These are phyloP conservation scores for Hibiscus tridactylites DNA, from an alignment of 345 rosid genomes.

Conservation along the genomic window DNA sequence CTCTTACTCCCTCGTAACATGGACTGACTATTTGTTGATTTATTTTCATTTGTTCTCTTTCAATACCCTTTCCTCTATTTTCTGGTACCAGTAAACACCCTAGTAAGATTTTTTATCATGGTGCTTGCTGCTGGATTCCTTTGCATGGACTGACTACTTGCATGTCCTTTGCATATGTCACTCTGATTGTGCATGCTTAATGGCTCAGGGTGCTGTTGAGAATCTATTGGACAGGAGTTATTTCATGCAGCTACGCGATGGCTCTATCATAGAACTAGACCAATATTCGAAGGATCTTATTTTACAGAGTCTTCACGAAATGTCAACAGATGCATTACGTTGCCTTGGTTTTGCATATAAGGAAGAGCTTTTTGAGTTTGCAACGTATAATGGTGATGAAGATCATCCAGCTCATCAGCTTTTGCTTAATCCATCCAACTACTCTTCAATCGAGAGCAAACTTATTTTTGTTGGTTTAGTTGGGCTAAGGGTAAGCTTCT, in stretches of 20 bases:
- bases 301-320: constrained; percentile 50
- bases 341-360: constrained; percentile 84
- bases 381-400: constrained; percentile 73
- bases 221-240: constrained; percentile 85
- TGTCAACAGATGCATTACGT: constrained; percentile 75
- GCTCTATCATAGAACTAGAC: constrained; percentile 58
- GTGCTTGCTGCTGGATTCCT: background rate
- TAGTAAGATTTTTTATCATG: background rate
- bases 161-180: background rate
- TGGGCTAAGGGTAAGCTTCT: constrained; percentile 69
- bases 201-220: constrained; percentile 91
- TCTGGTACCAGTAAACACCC: background rate
- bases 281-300: constrained; percentile 46
- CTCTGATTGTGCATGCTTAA: constrained; percentile 3
- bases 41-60: too few relatives aligned
- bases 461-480: constrained; percentile 75
- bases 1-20: background rate
- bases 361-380: constrained; percentile 47
- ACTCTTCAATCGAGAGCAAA: constrained; percentile 73
- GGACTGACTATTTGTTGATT: too few relatives aligned
- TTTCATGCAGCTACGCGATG: constrained; percentile 60
- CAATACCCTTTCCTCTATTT: background rate
- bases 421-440: constrained; percentile 63
- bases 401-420: constrained; percentile 84
- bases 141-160: background rate